These are phyloP conservation scores for Murraya koenigii DNA, from an alignment of 345 rosid species.

Conservation along the genomic window DNA sequence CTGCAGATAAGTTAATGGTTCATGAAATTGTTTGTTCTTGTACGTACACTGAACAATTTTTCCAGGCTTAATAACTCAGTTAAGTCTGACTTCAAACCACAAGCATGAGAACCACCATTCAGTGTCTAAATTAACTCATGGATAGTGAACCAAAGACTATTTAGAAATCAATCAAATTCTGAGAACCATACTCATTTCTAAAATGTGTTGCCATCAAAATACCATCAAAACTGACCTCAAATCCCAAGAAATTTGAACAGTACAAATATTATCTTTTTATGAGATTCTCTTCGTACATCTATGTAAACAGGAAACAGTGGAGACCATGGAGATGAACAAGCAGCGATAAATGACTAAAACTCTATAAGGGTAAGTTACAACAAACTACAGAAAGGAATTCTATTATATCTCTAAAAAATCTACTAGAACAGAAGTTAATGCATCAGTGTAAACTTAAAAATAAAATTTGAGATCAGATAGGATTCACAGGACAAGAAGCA, in stretches of 20 bases:
- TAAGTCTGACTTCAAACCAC: background rate
- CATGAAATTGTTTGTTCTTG: background rate
- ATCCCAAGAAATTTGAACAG: background rate
- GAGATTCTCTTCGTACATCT: background rate
- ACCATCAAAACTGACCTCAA: background rate
- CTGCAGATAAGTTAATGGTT: background rate
- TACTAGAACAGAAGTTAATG: background rate
- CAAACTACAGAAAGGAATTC: background rate
- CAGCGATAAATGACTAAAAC: background rate
- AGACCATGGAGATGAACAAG: background rate
- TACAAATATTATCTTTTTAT: background rate
- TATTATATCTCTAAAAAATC: background rate
- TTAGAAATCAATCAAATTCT: background rate
- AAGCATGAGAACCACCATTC: constrained; percentile 2
- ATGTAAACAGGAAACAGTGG: background rate
- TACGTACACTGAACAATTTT: background rate
- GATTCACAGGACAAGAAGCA: background rate
- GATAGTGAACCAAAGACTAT: background rate
- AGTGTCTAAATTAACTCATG: background rate
- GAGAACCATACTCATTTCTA: background rate
- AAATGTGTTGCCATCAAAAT: background rate
- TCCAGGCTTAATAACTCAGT: background rate
- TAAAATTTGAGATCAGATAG: background rate
- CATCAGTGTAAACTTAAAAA: background rate
- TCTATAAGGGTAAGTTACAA: background rate